Evolutionary conservation across 2,329 filamentous ascomycete species (phyloP).

Genomic region (Ilyonectria sp.): DNA sequence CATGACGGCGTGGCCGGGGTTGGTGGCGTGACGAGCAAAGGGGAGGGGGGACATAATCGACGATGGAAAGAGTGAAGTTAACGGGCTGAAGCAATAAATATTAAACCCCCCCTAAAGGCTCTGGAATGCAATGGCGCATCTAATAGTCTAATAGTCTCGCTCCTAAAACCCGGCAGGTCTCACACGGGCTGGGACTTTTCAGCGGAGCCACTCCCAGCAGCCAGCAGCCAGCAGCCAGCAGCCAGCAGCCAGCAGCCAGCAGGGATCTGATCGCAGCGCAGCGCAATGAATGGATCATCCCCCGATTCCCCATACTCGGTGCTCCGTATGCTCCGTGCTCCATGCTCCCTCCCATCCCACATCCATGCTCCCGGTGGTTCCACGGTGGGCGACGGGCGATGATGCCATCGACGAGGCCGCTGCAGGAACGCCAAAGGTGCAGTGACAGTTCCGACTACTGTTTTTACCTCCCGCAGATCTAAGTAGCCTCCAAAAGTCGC

Average conservation of each 20-base stretch:
- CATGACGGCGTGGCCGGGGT: constrained; percentile 40
- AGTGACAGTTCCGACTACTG: not conserved
- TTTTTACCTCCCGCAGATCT: not conserved
- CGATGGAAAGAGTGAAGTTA: not conserved
- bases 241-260: constrained; percentile 17
- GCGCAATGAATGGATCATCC: no score
- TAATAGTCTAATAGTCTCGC: not conserved
- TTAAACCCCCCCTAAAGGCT: not conserved
- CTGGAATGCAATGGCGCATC: not conserved
- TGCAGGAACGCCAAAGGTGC: constrained; percentile 29
- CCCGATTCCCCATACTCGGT: not conserved
- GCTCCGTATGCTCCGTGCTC: not conserved
- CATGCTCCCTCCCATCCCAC: not conserved
- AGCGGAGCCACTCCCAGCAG: constrained; percentile 39
- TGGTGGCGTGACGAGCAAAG: constrained; percentile 39
- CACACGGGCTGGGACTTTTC: not conserved
- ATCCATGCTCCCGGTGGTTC: constrained; percentile 7
- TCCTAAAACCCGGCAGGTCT: not conserved
- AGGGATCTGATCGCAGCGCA: constrained; percentile 1
- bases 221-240: constrained; percentile 1
- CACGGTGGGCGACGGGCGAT: constrained; percentile 14
- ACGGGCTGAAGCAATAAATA: not conserved
- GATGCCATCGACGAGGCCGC: constrained; percentile 25
- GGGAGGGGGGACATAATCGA: constrained; percentile 16
- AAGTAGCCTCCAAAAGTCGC: not conserved